Evolutionary conservation across 495 filamentous ascomycete species (phyloP).

Genomic region (Penicillium desertorum): DNA sequence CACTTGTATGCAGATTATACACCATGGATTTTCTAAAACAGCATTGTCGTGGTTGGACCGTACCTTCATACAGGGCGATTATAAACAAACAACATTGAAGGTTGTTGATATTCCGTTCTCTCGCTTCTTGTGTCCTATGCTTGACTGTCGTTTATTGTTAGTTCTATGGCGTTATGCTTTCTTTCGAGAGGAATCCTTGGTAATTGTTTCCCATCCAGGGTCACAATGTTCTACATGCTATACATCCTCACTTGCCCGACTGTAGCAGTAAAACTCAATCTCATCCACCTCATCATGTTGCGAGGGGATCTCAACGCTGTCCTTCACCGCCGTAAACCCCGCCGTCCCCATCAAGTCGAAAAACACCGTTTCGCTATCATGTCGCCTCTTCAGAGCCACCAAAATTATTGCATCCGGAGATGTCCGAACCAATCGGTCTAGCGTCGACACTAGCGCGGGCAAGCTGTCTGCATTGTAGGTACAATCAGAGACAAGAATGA

Average conservation of each 20-base stretch:
- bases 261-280: constrained; percentile 60
- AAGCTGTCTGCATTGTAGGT: constrained; percentile 90
- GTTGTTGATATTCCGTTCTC: neutral
- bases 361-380: constrained; percentile 76
- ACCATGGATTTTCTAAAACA: no score
- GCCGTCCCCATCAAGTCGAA: constrained; percentile 70
- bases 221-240: no score
- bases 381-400: constrained; percentile 79
- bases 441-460: constrained; percentile 69
- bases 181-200: neutral
- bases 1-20: no score
- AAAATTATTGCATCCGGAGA: constrained; percentile 60
- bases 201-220: neutral
- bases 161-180: neutral
- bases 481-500: constrained; percentile 86
- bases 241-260: constrained; percentile 4
- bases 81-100: no score
- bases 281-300: constrained; percentile 56
- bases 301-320: constrained; percentile 54
- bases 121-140: neutral
- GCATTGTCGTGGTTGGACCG: neutral
- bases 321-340: constrained; percentile 51
- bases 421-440: constrained; percentile 53
- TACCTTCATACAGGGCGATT: neutral
- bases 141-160: neutral